Evolutionary conservation across 129 eudicot genomes (phyloP), one percentile per base, ranked within the genome.

Genomic region (Helianthus tuberosus): DNA sequence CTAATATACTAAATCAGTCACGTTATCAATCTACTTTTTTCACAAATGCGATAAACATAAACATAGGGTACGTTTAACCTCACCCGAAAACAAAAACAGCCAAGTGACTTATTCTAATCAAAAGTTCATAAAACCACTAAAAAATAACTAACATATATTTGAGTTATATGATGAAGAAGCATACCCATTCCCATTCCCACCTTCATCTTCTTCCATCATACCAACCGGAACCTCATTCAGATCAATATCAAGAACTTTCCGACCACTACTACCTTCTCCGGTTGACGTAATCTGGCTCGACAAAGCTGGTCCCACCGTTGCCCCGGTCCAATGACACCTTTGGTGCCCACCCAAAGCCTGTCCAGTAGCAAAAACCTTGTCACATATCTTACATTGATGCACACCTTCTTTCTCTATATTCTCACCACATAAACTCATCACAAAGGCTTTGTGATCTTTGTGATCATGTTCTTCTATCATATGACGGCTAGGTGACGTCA

Each of bases 261-360:
- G 38, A 8, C 69, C 73, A 51, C 84, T 75, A 20, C 53, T 71
- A 35, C 71, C 87, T 77, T 85, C 91, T 39, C 82, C 89, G 4
- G 81, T 20, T 0, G 83, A 69, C 8, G 77, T 78, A 36, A 78
- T 51, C 51, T 79, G 86, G 61, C 77, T 77, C 15, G 86, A 68
- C 5, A 72, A 69, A 38, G 75, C 82, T 35, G 62, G 80, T 17
- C 25, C 75, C 43, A 50, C 65, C 9, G 25, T 43, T 46, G 66
- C 27, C 38, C 76, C 79, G 41, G 14, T 69, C 88, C 91, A 84
- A 20, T 87, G 88, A 62, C 85, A 81, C 79, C 86, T 84, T 71
- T 79, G 80, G 62, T 87, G 92, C 46, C 83, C 89, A 68, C 83
- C 89, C 4, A 84, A 69, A 6, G 85, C 89, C 73, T 84, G 87